Percentiles rank a stretch among this genome's conserved stretches.
phyloP scores from a whole-genome alignment of 2,329 filamentous ascomycete genomes.

The Mycocentrospora acerina region DNA sequence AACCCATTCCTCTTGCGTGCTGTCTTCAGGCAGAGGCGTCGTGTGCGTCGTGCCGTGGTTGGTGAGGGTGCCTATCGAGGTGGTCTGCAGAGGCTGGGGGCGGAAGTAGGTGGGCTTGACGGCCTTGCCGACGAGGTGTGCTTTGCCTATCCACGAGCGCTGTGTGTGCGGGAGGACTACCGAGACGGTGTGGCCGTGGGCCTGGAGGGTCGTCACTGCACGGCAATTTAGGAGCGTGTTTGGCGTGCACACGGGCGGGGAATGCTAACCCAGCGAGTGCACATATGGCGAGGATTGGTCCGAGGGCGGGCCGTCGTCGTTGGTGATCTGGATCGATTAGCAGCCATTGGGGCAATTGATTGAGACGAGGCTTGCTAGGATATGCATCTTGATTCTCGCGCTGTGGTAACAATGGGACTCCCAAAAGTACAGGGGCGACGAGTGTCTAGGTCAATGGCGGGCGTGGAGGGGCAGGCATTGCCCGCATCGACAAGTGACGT shows the following conservation, averaged over 20 bases:
- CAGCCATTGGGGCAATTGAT: background rate
- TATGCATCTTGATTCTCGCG: conserved; percentile 35
- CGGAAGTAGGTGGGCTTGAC: conserved; percentile 84
- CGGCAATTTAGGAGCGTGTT: too few relatives aligned
- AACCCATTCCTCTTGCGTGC: conserved; percentile 50
- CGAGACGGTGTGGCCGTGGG: conserved; percentile 80
- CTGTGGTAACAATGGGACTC: background rate
- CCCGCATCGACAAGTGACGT: conserved; percentile 10
- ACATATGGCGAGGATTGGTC: conserved; percentile 53
- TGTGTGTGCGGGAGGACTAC: conserved; percentile 90
- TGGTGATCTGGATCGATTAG: conserved; percentile 45
- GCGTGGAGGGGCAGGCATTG: conserved; percentile 15
- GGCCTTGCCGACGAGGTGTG: conserved; percentile 89
- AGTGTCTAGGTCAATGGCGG: background rate
- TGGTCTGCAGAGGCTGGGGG: conserved; percentile 57
- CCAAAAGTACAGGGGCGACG: too few relatives aligned
- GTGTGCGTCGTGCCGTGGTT: conserved; percentile 42
- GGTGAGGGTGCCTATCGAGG: conserved; percentile 31
- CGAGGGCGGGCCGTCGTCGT: conserved; percentile 56
- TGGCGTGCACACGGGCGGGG: conserved; percentile 5
- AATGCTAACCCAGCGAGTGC: conserved; percentile 38
- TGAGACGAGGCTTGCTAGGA: conserved; percentile 31
- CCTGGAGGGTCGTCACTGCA: conserved; percentile 47
- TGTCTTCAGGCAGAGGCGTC: conserved; percentile 32
- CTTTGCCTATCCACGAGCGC: conserved; percentile 97